Percentiles rank a stretch among this genome's conserved stretches.
Conservation (phyloP, 768 basidiomycete species). For the Boletus rubroflammeus region DNA sequence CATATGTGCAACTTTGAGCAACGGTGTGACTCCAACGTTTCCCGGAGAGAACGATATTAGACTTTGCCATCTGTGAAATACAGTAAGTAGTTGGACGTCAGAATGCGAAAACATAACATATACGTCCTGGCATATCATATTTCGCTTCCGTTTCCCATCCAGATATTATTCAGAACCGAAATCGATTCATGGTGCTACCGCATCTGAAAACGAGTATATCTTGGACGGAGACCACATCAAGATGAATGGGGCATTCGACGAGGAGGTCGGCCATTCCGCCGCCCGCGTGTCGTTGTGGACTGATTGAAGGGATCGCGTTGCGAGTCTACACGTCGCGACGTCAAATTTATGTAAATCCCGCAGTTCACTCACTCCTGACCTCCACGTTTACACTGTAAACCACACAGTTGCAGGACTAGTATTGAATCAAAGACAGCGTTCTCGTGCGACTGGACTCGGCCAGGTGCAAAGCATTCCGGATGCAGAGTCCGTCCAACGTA, state of each 20-base stretch:
- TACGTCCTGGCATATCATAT: too few relatives aligned
- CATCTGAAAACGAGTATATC: conserved; percentile 31
- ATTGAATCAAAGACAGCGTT: background rate
- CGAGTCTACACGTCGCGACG: too few relatives aligned
- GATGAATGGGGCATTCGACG: conserved; percentile 33
- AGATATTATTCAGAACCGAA: background rate
- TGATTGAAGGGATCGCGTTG: background rate
- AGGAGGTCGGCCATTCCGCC: conserved; percentile 21
- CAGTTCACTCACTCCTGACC: too few relatives aligned
- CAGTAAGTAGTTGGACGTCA: too few relatives aligned
- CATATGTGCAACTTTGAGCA: background rate
- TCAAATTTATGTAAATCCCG: too few relatives aligned
- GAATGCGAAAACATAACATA: too few relatives aligned
- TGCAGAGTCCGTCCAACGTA: background rate
- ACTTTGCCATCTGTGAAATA: background rate
- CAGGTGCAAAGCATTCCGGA: background rate
- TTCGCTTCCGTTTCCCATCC: too few relatives aligned
- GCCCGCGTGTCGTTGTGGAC: background rate
- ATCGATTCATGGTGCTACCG: conserved; percentile 18
- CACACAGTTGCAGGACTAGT: background rate
- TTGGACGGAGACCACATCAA: conserved; percentile 25
- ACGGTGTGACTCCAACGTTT: background rate
- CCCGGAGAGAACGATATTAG: background rate
- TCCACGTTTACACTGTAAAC: background rate
- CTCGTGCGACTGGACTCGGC: background rate